Evolutionary conservation across 495 filamentous ascomycete species (phyloP).

Genomic region (Parathielavia appendiculata): DNA sequence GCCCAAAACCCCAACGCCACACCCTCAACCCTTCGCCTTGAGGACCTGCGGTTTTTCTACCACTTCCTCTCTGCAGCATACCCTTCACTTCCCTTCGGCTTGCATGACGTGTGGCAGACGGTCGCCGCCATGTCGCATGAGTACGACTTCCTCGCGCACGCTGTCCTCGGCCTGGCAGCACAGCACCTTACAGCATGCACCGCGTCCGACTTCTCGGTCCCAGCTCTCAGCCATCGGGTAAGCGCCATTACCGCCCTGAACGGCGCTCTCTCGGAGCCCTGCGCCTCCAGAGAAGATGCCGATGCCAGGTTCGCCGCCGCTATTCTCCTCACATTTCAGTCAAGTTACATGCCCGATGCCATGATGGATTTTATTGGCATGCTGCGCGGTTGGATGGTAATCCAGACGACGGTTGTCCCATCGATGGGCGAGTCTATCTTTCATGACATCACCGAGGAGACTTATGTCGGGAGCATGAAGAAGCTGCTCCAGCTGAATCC

Average conservation of each 20-base stretch:
- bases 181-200: constrained; percentile 32
- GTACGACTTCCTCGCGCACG: constrained; percentile 38
- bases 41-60: constrained; percentile 35
- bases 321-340: constrained; percentile 45
- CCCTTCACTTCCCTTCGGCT: background rate
- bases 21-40: constrained; percentile 27
- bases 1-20: constrained; percentile 7
- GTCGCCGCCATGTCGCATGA: constrained; percentile 39
- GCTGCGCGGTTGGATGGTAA: constrained; percentile 44
- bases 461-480: constrained; percentile 17
- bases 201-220: constrained; percentile 20
- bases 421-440: constrained; percentile 32
- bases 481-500: background rate
- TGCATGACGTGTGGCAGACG: background rate
- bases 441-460: constrained; percentile 26
- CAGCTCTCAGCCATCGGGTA: constrained; percentile 39
- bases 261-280: constrained; percentile 25
- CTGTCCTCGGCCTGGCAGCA: constrained; percentile 43
- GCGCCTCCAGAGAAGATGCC: constrained; percentile 23
- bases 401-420: constrained; percentile 31
- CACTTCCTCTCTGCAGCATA: background rate
- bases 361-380: constrained; percentile 47
- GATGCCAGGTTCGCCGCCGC: constrained; percentile 43
- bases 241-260: constrained; percentile 39
- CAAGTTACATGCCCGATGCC: constrained; percentile 43